Base-by-base conservation (phyloP, 2,329 filamentous ascomycete genomes). In the Tolypocladium ophioglossoides region DNA sequence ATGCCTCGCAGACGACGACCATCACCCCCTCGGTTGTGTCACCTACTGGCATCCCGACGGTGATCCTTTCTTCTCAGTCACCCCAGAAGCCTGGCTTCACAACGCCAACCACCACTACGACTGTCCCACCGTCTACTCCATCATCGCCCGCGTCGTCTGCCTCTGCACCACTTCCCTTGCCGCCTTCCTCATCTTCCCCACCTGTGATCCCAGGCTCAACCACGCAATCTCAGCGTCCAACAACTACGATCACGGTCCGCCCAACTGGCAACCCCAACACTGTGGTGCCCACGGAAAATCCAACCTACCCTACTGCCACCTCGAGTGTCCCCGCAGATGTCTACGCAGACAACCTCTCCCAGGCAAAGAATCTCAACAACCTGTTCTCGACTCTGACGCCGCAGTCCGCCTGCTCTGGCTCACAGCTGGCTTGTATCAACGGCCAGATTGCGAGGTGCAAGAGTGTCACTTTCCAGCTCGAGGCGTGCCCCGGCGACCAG, bases 381-480 rank as follows among this genome's bases (percentile, higher is more conserved):
- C 57, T 76, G 27, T 81, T 78, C 56, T 68, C 70, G 30, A 63
- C 59, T 1, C 66, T 79, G 37, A 75, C 72, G 1, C 66, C 71
- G 7, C 58, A 73, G 22, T 75, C 77, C 3, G 69, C 75, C 51
- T 84, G 81, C 61, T 62, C 60, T 0, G 52, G 62, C 1, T 69
- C 69, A 30, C 76, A 82, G 55, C 70, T 73, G 3, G 79, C 80
- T 5, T 84, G 81, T 53, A 74, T 84, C 47, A 63, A 69, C 16
- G 76, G 78, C 24, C 70, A 74, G 51, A 61, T 77, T 5, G 79
- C 70, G n/a, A 63, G 63, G 16, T 85, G 82, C 61, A 64, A 66
- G 12, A 55, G 57, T 6, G 74, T 74, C 20, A 62, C 60, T 0
- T 83, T 78, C 59, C 60, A 65, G 4, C 70, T 81, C 20, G 62